phyloP scores from a whole-genome alignment of 148 eudicot species.

The Simmondsia chinensis region DNA sequence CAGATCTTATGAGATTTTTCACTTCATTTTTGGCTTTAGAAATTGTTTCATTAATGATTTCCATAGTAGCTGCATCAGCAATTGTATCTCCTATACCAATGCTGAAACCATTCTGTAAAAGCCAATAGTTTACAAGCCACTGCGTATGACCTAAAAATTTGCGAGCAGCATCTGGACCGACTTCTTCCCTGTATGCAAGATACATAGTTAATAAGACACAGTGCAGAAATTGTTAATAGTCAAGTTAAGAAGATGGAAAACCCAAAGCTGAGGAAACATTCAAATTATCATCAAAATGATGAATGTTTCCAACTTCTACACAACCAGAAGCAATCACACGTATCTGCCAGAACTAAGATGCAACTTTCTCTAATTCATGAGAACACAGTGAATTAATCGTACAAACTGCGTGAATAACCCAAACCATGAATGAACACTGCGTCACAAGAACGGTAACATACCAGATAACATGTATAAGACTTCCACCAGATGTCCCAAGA shows the following conservation, averaged over 20 bases:
- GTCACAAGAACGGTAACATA: constrained; percentile 9
- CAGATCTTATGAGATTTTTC: constrained; percentile 67
- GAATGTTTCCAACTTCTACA: too few relatives aligned
- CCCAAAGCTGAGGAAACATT: too few relatives aligned
- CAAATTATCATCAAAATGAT: too few relatives aligned
- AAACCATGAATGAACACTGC: background rate
- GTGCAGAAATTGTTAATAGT: too few relatives aligned
- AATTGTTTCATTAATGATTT: constrained; percentile 77
- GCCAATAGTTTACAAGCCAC: constrained; percentile 99
- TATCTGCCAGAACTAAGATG: too few relatives aligned
- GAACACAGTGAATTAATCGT: too few relatives aligned
- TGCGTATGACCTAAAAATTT: constrained; percentile 98
- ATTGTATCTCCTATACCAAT: constrained; percentile 99
- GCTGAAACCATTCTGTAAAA: constrained; percentile 84
- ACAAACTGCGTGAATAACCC: too few relatives aligned
- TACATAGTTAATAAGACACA: background rate
- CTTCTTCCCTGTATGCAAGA: constrained; percentile 71
- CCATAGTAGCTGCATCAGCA: constrained; percentile 98
- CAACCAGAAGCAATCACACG: too few relatives aligned
- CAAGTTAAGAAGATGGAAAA: too few relatives aligned
- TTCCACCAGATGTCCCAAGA: constrained; percentile 83
- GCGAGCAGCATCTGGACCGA: constrained; percentile 99
- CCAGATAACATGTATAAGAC: constrained; percentile 98
- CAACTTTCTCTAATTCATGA: too few relatives aligned
- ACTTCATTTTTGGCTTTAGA: constrained; percentile 90